A percentile compares a stretch with the other conserved stretches of the same genome.
Evolutionary conservation across 2,329 filamentous ascomycete genomes (phyloP).

Genomic region (Talaromyces sp.): DNA sequence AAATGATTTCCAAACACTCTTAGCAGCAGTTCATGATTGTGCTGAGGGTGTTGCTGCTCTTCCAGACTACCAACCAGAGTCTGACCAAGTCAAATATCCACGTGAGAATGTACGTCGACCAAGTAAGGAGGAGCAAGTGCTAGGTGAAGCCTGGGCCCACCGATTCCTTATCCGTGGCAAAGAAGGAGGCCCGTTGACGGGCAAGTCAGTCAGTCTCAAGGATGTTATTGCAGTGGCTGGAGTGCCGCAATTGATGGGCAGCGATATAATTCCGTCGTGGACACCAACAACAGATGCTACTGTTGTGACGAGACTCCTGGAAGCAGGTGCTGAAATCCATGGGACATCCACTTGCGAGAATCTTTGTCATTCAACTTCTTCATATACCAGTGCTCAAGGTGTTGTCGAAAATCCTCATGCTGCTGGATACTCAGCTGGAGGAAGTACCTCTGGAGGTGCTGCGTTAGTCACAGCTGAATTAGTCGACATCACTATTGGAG

Average conservation of each 20-base stretch:
- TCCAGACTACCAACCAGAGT: conserved; percentile 51
- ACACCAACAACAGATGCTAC: conserved; percentile 57
- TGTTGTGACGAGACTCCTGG: conserved; percentile 54
- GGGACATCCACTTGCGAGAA: conserved; percentile 59
- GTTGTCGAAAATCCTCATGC: conserved; percentile 32
- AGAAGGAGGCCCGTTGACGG: conserved; percentile 34
- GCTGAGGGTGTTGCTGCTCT: conserved; percentile 49
- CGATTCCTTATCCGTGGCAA: conserved; percentile 50
- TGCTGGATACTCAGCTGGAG: conserved; percentile 32
- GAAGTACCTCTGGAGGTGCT: conserved; percentile 33
- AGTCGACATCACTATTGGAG: conserved; percentile 35
- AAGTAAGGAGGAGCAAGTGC: conserved; percentile 44
- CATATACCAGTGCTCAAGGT: conserved; percentile 33
- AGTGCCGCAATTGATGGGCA: conserved; percentile 58
- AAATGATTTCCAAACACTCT: conserved; percentile 51
- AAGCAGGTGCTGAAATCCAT: conserved; percentile 54
- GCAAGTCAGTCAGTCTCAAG: conserved; percentile 56
- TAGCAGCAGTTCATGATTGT: conserved; percentile 57
- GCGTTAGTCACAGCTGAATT: conserved; percentile 29
- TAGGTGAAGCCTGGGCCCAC: conserved; percentile 57
- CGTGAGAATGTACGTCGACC: conserved; percentile 50
- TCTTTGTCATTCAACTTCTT: conserved; percentile 45
- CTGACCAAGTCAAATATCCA: conserved; percentile 49
- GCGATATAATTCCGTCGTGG: conserved; percentile 55
- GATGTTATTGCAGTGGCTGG: conserved; percentile 59